Conservation (phyloP, 179 eudicot genomes). For the Spergularia azorica region DNA sequence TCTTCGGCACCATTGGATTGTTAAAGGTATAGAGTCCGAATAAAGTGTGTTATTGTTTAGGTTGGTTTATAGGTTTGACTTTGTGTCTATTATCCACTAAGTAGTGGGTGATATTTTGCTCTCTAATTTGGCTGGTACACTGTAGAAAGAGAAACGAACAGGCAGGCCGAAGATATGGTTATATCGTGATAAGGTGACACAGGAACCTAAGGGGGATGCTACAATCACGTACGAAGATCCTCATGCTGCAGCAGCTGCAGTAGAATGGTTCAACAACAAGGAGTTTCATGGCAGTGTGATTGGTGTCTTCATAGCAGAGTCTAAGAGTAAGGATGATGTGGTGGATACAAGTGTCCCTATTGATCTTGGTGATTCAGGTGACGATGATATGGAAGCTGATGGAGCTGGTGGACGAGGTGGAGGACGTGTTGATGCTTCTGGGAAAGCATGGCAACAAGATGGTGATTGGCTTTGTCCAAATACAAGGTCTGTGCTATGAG, state of each 20-base stretch:
- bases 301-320: constrained; percentile 85
- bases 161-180: constrained; percentile 94
- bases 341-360: constrained; percentile 42
- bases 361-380: constrained; percentile 48
- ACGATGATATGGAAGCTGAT: constrained; percentile 43
- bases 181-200: constrained; percentile 78
- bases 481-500: constrained; percentile 99
- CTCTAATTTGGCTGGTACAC: neutral
- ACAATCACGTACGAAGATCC: constrained; percentile 97
- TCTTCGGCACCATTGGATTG: constrained; percentile 93
- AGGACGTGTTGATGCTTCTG: constrained; percentile 80
- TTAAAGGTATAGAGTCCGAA: constrained; percentile 54
- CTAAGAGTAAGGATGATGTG: constrained; percentile 74
- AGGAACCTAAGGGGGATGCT: constrained; percentile 98
- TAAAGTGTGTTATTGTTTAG: neutral
- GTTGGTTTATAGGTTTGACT: neutral
- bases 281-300: constrained; percentile 82
- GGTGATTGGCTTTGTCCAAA: constrained; percentile 98
- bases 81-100: neutral
- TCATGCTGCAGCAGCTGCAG: constrained; percentile 95
- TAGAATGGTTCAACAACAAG: constrained; percentile 95
- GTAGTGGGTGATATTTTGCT: neutral
- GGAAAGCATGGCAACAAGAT: constrained; percentile 95
- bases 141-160: constrained; percentile 87
- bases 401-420: constrained; percentile 70